Base-by-base conservation (phyloP, 2,329 filamentous ascomycete species). In the Clonostachys sp. region DNA sequence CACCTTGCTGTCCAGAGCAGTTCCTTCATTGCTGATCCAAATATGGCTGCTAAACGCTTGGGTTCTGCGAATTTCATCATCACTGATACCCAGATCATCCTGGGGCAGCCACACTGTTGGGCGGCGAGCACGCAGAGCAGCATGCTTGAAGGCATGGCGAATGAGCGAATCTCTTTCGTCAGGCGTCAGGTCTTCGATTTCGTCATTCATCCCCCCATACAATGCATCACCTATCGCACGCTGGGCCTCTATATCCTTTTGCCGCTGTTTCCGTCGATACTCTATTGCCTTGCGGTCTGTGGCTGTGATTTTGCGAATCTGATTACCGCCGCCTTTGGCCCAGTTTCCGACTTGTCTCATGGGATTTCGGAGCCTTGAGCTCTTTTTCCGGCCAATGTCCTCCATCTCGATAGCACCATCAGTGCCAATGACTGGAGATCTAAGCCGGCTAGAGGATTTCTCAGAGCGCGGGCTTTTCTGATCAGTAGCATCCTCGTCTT, bases 1-100 rank as follows among this genome's bases (percentile, higher is more conserved):
- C 33, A 83, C 82, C 64, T 90, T 91, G 48, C 83, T 87, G 70
- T 96, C 90, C 56, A 97, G 72, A 10, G 89, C 88, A 17, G 92
- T 91, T 49, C 91, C 91, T 63, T 95, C 87, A 64, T 96, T 96
- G 57, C 89, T 95, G 61, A 97, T 91, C 88, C 91, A 96, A 45
- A 97, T 87, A 51, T 83, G 76, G 50, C 88, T 81, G 61, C 86
- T 92, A 62, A 91, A 87, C 43, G 77, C 75, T 53, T 84, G 78
- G 7, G 91, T 96, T 35, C 88, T 77, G 59, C 77, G 77, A 41
- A 97, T 86, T 71, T 99, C 94, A 56, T 97, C 92, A 57, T 95
- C 90, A 54, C 88, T 91, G 48, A 99, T 81, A 6, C 94, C 94
- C 6, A 97, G 67, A 55, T 94, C 87, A 60, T 99, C 94, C 12